Evolutionary conservation across 805 yeast genomes (phyloP).

Genomic region (Phaffomyces antillensis): DNA sequence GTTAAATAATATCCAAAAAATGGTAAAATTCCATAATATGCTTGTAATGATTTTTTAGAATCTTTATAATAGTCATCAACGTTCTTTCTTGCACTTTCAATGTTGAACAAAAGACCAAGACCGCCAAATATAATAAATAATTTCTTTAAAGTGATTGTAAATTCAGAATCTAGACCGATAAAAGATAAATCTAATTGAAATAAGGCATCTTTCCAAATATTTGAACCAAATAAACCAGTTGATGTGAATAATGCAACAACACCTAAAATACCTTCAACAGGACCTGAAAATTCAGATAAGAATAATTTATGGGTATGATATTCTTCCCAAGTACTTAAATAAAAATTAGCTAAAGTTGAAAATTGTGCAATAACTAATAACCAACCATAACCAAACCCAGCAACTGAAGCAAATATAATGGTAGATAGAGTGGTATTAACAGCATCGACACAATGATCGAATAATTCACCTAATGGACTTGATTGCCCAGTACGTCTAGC

Average conservation of each 20-base stretch:
- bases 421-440: slow-evolving; percentile 75
- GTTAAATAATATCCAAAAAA: slow-evolving; percentile 36
- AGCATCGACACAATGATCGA: slow-evolving; percentile 81
- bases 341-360: slow-evolving; percentile 74
- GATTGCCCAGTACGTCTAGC: slow-evolving; percentile 94
- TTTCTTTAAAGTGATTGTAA: slow-evolving; percentile 33
- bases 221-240: slow-evolving; percentile 68
- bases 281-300: slow-evolving; percentile 79
- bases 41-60: slow-evolving; percentile 23
- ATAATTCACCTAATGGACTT: slow-evolving; percentile 90
- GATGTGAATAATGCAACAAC: slow-evolving; percentile 45
- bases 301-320: slow-evolving; percentile 81
- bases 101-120: slow-evolving; percentile 54
- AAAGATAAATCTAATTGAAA: slow-evolving; percentile 26
- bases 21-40: slow-evolving; percentile 59
- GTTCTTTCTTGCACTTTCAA: slow-evolving; percentile 57
- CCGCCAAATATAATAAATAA: slow-evolving; percentile 45
- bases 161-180: slow-evolving; percentile 8
- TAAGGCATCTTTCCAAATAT: slow-evolving; percentile 49
- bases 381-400: slow-evolving; percentile 68
- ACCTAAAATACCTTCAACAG: slow-evolving; percentile 86
- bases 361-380: slow-evolving; percentile 56
- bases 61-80: slow-evolving; percentile 41
- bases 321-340: slow-evolving; percentile 92
- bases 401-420: slow-evolving; percentile 66